Base-by-base conservation (phyloP, 169 alveolate species). In the Neospora caninum region DNA sequence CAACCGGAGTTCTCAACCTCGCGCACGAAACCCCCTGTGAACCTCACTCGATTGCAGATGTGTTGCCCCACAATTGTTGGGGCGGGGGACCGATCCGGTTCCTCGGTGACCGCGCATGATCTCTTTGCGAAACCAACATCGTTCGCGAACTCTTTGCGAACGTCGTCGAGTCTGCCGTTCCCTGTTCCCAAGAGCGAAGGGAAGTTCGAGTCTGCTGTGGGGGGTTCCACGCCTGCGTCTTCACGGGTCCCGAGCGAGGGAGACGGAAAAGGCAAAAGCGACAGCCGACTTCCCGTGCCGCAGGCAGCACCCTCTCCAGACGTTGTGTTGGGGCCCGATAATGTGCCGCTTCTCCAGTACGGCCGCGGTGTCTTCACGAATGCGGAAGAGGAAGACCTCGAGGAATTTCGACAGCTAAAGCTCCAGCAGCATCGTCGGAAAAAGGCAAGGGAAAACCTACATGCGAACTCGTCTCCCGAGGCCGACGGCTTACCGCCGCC, bases 261-360 rank as follows among this genome's bases (percentile, higher is more conserved):
- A 6, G 82, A 29, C 39, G 22, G 82, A 18, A 34, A 69, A 34
- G 7, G 82, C 16, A 18, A 78, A 78, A n/a, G 49, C 45, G 86
- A 20, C 27, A 20, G 86, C 18, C 86, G 10, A 43, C 27, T 78
- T 16, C 86, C 4, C 7, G 86, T 29, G 20, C 45, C 86, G 86
- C 45, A 78, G 39, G 49, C 20, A 10, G 39, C 49, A n/a, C 1
- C 27, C 42, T n/a, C 39, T 22, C 86, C 69, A 6, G 89, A 27
- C 36, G 89, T 42, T 27, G 67, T 42, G 67, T 4, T 82, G 38
- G 89, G 89, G 6, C 89, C 89, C 27, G 89, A 82, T 34, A 42
- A 42, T 36, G 67, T 82, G 2, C 89, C 89, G 64, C 89, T 82
- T 64, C 69, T 82, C 34, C 31, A 41, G 89, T 82, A 82, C 89